A percentile compares a stretch with the other conserved stretches of the same genome.
Evolutionary conservation across 345 rosid species (phyloP).

Genomic region (Salix dunnii): DNA sequence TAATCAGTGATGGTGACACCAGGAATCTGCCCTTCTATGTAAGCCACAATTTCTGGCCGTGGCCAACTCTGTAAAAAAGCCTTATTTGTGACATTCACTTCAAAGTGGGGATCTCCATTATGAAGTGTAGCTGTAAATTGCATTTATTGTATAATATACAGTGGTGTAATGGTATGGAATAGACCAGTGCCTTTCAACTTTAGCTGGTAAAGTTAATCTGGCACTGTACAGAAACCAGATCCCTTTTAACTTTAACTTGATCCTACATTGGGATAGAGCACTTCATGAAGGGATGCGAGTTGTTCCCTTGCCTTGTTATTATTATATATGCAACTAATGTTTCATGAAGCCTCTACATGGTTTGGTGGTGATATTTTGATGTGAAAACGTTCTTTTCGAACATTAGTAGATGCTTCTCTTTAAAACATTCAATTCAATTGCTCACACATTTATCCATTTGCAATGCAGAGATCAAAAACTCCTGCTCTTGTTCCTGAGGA

Average conservation of each 20-base stretch:
- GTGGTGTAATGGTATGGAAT: not conserved
- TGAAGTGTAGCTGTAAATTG: not conserved
- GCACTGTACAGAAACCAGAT: not conserved
- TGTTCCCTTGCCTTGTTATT: too few relatives aligned
- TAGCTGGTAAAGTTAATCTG: not conserved
- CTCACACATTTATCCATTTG: not conserved
- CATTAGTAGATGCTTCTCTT: not conserved
- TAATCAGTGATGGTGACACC: conserved; percentile 80
- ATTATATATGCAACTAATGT: too few relatives aligned
- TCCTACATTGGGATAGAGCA: too few relatives aligned
- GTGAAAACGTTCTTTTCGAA: not conserved
- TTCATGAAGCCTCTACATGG: not conserved
- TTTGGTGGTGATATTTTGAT: not conserved
- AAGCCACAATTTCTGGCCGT: conserved; percentile 22
- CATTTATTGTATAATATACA: not conserved
- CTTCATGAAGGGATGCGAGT: too few relatives aligned
- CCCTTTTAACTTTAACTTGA: not conserved
- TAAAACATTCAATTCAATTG: not conserved
- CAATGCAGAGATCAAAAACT: conserved; percentile 64
- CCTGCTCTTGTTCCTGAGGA: conserved; percentile 83
- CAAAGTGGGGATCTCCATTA: not conserved
- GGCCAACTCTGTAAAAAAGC: not conserved
- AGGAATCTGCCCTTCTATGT: conserved; percentile 79
- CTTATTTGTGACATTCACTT: not conserved
- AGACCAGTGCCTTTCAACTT: not conserved